Evolutionary conservation across 176 grass and related monocot species (phyloP), one percentile per base, ranked within the genome.

Genomic region (Otatea glauca): DNA sequence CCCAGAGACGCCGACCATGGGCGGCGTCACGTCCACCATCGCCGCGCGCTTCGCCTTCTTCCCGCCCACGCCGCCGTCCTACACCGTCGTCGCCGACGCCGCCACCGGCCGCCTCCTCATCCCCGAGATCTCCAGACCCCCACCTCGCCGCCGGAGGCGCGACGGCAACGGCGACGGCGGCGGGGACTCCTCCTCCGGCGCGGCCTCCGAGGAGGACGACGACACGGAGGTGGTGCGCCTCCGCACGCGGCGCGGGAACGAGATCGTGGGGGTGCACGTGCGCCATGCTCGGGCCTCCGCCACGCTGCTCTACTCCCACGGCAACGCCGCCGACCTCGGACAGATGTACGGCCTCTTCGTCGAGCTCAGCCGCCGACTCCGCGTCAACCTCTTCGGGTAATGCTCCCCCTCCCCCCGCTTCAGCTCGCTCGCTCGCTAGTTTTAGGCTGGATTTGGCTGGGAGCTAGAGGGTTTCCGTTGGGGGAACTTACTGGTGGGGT

Each of bases 11-110:
- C 5, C 63, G 69, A 70, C 25, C 80, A 97, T 97, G 94, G 94
- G 94, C 86, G 92, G 92, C 82, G 92, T 97, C 27, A 94, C 89
- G 70, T 97, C 94, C 87, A 88, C 24, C 89, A 92, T 97, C 89
- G 94, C 94, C 10, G 94, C 94, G 75, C 84, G 89, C 77, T 92
- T 97, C 75, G 94, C 94, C 85, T 97, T 97, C 92, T 97, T 97
- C 87, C 94, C 94, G 72, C 94, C 94, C 49, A 86, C 89, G 68
- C 94, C 94, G 74, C 94, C 94, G 42, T 97, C 94, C 75, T 97
- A 97, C 87, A 93, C 89, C 62, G 58, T 97, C 75, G 39, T 87
- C 59, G 80, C 89, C 14, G 92, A 97, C 68, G 65, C 85, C 23
- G 73, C 81, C 66, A 93, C 91, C 13, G 91, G 91, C 67, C 87